Base-by-base conservation (phyloP, 768 basidiomycete species). In the Naematelia encephala region DNA sequence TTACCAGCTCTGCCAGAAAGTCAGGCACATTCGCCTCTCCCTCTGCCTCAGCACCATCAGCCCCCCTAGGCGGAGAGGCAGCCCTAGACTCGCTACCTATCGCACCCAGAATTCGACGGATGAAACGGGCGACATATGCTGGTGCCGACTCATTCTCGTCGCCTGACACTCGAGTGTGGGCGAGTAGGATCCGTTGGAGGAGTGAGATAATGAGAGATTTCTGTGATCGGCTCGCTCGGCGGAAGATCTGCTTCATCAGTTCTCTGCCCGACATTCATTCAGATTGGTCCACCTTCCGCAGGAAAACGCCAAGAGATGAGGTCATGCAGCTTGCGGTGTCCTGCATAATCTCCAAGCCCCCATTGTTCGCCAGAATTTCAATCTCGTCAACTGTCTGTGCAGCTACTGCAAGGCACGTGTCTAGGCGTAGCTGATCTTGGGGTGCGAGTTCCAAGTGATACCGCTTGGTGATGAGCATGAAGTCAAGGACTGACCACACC, bases 281-380 rank as follows among this genome's bases (percentile, higher is more conserved):
- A 45, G 11, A 46, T 10, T 13, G 2, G 23, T 56, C 27, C 26
- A 62, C 66, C 57, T 64, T 68, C 5, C 59, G 43, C n/a, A 68
- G 47, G 13, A 68, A 53, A 3, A 68, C 57, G 2, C 44, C 57
- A 11, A 68, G 29, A 1, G 60, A 49, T 5, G 66, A 68, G 14
- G 66, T 63, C 66, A 68, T 68, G 29, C 63, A 61, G 3, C 54
- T 57, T 21, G 51, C 63, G 5, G 66, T 64, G 43, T 68, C 66
- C 28, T 68, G 66, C 66, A 68, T 61, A 51, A 68, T 60, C 22
- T 39, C 59, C 26, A 68, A 39, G 26, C 45, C 53, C 2, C 66
- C 66, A 34, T 61, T 59, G 13, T 58, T 45, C 21, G 60, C 60
- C 42, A 64, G 30, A 2, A 51, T 50, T 21, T 64, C 66, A 11